Conservation (phyloP, 495 filamentous ascomycete species). For the Penicillium cinerascens region DNA sequence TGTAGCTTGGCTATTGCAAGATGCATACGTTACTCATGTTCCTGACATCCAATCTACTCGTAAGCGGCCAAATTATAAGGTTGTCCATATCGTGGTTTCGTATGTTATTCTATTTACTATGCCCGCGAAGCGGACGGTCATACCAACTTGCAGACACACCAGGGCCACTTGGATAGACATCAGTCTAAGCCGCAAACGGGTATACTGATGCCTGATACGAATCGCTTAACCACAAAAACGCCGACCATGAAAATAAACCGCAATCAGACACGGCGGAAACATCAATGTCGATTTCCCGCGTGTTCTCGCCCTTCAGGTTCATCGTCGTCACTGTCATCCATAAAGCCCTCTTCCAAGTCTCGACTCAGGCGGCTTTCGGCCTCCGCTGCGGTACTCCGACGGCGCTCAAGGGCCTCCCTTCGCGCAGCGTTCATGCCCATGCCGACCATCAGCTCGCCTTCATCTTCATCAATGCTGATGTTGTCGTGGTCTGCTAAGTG, state of each 20-base stretch:
- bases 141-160: background rate
- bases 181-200: background rate
- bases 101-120: background rate
- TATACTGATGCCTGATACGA: background rate
- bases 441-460: constrained; percentile 62
- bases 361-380: constrained; percentile 64
- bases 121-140: background rate
- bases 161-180: background rate
- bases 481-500: constrained; percentile 55
- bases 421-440: constrained; percentile 51
- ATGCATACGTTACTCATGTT: background rate
- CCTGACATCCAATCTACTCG: background rate
- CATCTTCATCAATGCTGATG: constrained; percentile 62
- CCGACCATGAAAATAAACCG: constrained; percentile 10
- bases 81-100: background rate
- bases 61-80: background rate
- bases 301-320: constrained; percentile 15
- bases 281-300: constrained; percentile 2
- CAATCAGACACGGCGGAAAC: background rate
- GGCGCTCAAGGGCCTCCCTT: constrained; percentile 47
- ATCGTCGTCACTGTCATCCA: constrained; percentile 76
- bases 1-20: background rate
- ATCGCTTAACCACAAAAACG: constrained; percentile 8
- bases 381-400: constrained; percentile 38
- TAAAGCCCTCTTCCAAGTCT: constrained; percentile 81